Conservation (phyloP, 192 early-diverging fungal genomes). For the Coemansia guatemalensis region DNA sequence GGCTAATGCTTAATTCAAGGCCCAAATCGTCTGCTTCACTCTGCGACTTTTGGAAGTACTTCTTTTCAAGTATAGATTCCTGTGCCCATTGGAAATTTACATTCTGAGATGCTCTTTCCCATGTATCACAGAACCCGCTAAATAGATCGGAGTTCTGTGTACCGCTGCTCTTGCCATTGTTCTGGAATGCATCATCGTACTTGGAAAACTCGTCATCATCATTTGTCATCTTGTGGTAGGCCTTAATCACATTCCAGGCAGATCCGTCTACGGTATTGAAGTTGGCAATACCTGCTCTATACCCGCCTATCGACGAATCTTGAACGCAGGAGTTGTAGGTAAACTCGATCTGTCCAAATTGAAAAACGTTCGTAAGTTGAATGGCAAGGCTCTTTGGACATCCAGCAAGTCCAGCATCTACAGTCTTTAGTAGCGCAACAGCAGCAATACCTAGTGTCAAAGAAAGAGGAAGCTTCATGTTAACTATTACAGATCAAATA, state of each 20-base stretch:
- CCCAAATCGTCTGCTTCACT: constrained; percentile 28
- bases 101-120: constrained; percentile 12
- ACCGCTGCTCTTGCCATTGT: constrained; percentile 7
- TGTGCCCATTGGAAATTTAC: constrained; percentile 15
- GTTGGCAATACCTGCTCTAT: constrained; percentile 53
- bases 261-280: constrained; percentile 50
- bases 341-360: constrained; percentile 39
- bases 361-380: constrained; percentile 54
- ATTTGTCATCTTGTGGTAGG: constrained; percentile 18
- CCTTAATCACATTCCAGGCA: constrained; percentile 24
- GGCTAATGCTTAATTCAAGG: constrained; percentile 23
- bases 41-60: constrained; percentile 14
- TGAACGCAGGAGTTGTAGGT: constrained; percentile 48
- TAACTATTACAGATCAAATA: neutral
- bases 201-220: constrained; percentile 41
- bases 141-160: constrained; percentile 16
- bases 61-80: constrained; percentile 10
- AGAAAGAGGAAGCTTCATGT: constrained; percentile 1
- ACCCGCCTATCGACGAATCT: constrained; percentile 48
- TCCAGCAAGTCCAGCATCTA: constrained; percentile 24
- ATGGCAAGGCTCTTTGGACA: constrained; percentile 52
- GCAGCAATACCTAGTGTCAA: constrained; percentile 3
- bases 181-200: constrained; percentile 21
- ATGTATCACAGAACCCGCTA: constrained; percentile 46
- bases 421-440: constrained; percentile 3